phyloP scores from a whole-genome alignment of 495 filamentous ascomycete genomes.

The Lasiosphaeris hirsuta region DNA sequence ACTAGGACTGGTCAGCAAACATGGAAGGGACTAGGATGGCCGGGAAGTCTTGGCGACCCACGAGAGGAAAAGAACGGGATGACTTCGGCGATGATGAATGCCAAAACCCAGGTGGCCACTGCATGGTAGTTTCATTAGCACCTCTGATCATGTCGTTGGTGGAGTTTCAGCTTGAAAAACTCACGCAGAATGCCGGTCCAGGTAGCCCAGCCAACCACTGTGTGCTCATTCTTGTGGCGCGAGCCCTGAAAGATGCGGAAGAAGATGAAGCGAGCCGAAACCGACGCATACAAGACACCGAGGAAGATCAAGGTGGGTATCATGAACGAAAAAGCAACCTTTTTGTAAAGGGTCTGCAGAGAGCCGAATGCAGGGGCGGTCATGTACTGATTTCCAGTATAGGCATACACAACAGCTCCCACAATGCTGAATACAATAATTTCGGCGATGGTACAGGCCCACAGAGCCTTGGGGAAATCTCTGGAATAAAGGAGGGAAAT shows the following conservation, averaged over 20 bases:
- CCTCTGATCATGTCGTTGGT: not conserved
- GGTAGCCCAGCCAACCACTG: slow-evolving; percentile 71
- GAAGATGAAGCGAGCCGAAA: slow-evolving; percentile 82
- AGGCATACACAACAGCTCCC: slow-evolving; percentile 72
- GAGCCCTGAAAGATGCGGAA: slow-evolving; percentile 78
- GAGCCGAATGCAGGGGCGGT: slow-evolving; percentile 79
- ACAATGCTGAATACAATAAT: slow-evolving; percentile 76
- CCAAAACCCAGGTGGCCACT: slow-evolving; percentile 66
- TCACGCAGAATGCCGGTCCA: slow-evolving; percentile 69
- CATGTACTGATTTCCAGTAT: slow-evolving; percentile 81
- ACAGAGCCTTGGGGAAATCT: slow-evolving; percentile 87
- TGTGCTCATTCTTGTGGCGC: slow-evolving; percentile 72
- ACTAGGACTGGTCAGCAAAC: slow-evolving; percentile 37
- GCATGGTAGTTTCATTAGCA: not conserved
- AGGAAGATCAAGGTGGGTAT: slow-evolving; percentile 87
- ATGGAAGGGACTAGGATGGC: too few species aligned
- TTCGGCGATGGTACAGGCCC: slow-evolving; percentile 81
- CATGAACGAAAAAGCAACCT: slow-evolving; percentile 87
- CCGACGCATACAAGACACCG: slow-evolving; percentile 82
- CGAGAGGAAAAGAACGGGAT: slow-evolving; percentile 85
- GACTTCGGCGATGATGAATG: slow-evolving; percentile 82
- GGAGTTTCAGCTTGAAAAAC: slow-evolving; percentile 1
- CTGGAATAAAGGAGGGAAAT: slow-evolving; percentile 21
- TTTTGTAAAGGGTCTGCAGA: slow-evolving; percentile 68
- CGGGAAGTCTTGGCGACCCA: slow-evolving; percentile 17